These are phyloP conservation scores for Thinopyrum elongatum DNA, from an alignment of 176 grass and related monocot genomes.

Conservation along the genomic window DNA sequence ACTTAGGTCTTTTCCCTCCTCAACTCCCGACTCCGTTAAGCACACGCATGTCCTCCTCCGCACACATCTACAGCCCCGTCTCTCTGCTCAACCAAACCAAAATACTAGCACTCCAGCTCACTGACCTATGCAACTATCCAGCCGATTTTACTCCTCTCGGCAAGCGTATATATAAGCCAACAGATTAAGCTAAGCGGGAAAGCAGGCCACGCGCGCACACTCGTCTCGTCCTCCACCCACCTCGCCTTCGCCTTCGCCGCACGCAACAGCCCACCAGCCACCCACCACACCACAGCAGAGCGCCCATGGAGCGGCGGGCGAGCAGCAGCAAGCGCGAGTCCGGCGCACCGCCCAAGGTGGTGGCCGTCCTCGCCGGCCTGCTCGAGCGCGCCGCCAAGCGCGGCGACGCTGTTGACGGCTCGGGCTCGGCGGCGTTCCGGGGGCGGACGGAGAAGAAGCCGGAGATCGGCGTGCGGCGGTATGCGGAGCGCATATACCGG, in stretches of 20 bases:
- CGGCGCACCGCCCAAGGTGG: constrained; percentile 31
- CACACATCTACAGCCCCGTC: neutral
- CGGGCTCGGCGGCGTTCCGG: constrained; percentile 28
- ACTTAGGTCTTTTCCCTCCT: neutral
- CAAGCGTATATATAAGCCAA: neutral
- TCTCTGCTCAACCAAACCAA: neutral
- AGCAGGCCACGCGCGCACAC: neutral
- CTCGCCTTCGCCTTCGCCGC: too few relatives aligned
- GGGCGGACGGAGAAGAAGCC: constrained; percentile 32
- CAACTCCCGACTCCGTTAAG: neutral
- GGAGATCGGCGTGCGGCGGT: constrained; percentile 57
- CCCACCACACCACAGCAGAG: neutral
- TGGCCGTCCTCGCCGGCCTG: constrained; percentile 53
- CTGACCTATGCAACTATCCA: too few relatives aligned
- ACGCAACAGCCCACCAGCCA: neutral
- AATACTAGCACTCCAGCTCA: neutral
- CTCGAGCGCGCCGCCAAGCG: constrained; percentile 43
- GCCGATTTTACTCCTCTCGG: neutral
- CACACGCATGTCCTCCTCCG: neutral
- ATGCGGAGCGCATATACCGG: constrained; percentile 60
- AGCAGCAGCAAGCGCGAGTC: constrained; percentile 5
- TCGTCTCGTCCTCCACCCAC: neutral
- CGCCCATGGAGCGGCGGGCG: neutral
- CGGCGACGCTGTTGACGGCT: neutral
- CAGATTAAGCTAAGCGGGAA: neutral